Evolutionary conservation across 2,329 filamentous ascomycete species (phyloP), one percentile per base, ranked within the genome.

Genomic region (Aspergillus sp.): DNA sequence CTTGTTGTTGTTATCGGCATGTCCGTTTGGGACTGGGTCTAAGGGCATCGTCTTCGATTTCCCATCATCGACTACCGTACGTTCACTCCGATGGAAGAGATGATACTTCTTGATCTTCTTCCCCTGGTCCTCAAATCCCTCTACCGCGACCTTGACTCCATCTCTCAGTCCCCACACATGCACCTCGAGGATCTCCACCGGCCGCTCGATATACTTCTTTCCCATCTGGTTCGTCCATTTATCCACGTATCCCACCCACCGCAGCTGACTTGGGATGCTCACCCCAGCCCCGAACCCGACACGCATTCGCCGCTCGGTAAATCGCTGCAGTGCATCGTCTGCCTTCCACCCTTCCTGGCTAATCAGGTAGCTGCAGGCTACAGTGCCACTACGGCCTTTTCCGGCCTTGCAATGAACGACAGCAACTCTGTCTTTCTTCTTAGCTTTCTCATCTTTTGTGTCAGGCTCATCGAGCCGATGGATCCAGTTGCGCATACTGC

Each of bases 401-500:
- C 95, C 95, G 1, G 95, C 95, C 74, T 98, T 98, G 81, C 95
- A 98, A 76, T 99, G 95, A 7, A 98, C 92, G 6, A 98, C 93
- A 0, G 89, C 89, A 0, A 98, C 91, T 36, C 92, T 68, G 8
- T 53, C 21, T 15, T 57, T 41, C 30, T 58, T 44, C n/a, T 38
- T 59, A 27, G 39, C 48, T 61, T n/a, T 25, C n/a, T 42, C 49
- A 19, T 53, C 48, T 61, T n/a, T 25, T 5, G 39, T 42, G 17
- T 32, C 44, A 10, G 74, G 64, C 1, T 62, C 65, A 6, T 69
- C 70, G 8, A 74, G 71, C 0, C 77, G 74, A 50, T 84, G 81
- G 56, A 96, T 75, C 92, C 94, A 98, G 70, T 94, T 91, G 62
- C 90, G 85, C 93, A 99, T 98, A 69, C 90, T 91, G 1, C 88